Conservation (phyloP, 1,139 yeast genomes). For the Kazachstania sp. region DNA sequence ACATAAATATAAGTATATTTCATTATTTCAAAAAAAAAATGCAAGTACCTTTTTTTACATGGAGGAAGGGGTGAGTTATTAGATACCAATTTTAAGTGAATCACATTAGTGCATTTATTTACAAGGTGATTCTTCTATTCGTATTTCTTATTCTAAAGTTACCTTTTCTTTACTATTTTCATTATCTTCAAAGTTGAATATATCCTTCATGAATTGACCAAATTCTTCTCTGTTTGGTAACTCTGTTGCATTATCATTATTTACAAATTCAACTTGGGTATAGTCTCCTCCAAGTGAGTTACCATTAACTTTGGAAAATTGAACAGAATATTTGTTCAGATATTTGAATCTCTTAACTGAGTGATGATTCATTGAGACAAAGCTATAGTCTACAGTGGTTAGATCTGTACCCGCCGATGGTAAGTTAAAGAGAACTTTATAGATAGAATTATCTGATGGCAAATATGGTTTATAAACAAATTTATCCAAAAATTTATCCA, state of each 20-base stretch:
- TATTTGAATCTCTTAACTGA: slow-evolving; percentile 39
- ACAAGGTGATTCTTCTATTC: slow-evolving; percentile 1
- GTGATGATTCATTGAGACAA: slow-evolving; percentile 38
- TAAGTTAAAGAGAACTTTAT: slow-evolving; percentile 32
- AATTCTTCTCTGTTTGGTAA: slow-evolving; percentile 20
- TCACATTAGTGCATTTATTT: background rate
- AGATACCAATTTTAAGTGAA: no score
- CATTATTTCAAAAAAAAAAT: background rate
- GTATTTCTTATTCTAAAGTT: no score
- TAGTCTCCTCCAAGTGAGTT: slow-evolving; percentile 48
- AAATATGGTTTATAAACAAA: slow-evolving; percentile 37
- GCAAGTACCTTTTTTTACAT: no score
- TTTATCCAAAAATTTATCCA: slow-evolving; percentile 36
- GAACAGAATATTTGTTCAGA: slow-evolving; percentile 35
- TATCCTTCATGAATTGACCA: slow-evolving; percentile 25
- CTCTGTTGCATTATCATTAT: background rate
- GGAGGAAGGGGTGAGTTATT: no score
- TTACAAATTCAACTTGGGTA: slow-evolving; percentile 37
- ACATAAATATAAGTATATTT: background rate
- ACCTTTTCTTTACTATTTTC: no score
- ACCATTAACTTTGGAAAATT: slow-evolving; percentile 47
- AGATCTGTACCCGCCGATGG: slow-evolving; percentile 16
- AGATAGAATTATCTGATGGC: slow-evolving; percentile 10
- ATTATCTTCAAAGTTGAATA: slow-evolving; percentile 16
- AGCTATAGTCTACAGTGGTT: slow-evolving; percentile 32